phyloP scores from a whole-genome alignment of 495 filamentous ascomycete species.

The Xylaria bambusicola region DNA sequence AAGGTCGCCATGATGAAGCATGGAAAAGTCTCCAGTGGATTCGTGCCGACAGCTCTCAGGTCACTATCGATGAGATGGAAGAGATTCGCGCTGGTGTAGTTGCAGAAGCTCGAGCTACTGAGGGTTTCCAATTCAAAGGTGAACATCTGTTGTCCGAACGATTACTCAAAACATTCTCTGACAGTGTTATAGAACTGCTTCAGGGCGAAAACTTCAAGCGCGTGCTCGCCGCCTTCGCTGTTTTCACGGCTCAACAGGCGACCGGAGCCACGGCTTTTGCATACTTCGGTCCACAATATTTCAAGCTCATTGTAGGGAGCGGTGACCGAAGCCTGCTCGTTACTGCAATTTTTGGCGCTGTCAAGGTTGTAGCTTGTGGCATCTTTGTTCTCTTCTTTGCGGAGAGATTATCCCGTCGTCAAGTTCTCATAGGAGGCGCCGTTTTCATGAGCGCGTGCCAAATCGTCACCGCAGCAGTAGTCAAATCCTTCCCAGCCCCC shows the following conservation, averaged over 20 bases:
- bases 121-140: conserved; percentile 29
- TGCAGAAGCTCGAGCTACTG: conserved; percentile 38
- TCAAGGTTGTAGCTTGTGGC: conserved; percentile 49
- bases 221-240: conserved; percentile 44
- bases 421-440: conserved; percentile 41
- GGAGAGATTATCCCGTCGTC: conserved; percentile 42
- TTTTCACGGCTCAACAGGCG: conserved; percentile 53
- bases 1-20: conserved; percentile 49
- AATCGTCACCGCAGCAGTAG: conserved; percentile 30
- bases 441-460: conserved; percentile 43
- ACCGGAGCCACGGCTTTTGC: conserved; percentile 41
- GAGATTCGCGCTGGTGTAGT: conserved; percentile 42
- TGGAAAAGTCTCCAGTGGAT: conserved; percentile 51
- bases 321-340: conserved; percentile 46
- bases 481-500: conserved; percentile 44
- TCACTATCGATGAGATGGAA: conserved; percentile 40
- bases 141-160: neutral
- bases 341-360: conserved; percentile 54
- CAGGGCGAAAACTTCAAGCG: conserved; percentile 38
- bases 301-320: conserved; percentile 47
- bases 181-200: conserved; percentile 34
- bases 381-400: conserved; percentile 42
- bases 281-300: conserved; percentile 49
- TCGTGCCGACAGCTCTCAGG: conserved; percentile 42
- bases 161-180: neutral